A percentile compares a stretch with the other conserved stretches of the same genome.
These are phyloP conservation scores for Eucalyptus tenuipes DNA, from an alignment of 345 rosid genomes.

Conservation along the genomic window DNA sequence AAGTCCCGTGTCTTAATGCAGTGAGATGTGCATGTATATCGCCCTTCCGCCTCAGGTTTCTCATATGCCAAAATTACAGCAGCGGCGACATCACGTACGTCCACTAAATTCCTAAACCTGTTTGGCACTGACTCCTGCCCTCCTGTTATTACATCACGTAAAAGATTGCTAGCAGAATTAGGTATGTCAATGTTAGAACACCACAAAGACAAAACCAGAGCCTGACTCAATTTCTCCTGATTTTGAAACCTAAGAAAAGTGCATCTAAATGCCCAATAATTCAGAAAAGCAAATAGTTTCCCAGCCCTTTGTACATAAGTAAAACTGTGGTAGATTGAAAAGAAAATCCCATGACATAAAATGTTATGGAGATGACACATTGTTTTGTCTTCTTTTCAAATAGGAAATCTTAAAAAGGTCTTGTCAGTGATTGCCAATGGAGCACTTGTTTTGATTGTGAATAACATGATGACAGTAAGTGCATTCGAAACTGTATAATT, in stretches of 20 bases:
- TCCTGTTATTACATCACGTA: conserved; percentile 9
- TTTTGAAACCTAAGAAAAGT: neutral
- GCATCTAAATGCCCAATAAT: neutral
- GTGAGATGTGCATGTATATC: conserved; percentile 47
- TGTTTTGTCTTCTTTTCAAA: neutral
- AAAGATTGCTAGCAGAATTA: neutral
- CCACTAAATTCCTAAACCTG: conserved; percentile 6
- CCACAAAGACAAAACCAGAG: neutral
- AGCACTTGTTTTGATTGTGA: neutral
- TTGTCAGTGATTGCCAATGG: neutral
- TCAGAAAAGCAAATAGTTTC: neutral
- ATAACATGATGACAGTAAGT: neutral
- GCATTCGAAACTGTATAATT: neutral
- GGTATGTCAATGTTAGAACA: neutral
- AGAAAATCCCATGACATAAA: neutral
- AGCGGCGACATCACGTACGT: conserved; percentile 20
- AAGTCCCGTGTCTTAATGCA: conserved; percentile 1
- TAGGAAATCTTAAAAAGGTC: neutral
- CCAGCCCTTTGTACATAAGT: neutral
- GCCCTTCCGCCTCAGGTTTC: conserved; percentile 27
- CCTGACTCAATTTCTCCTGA: neutral
- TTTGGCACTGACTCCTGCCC: conserved; percentile 25
- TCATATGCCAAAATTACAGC: conserved; percentile 8
- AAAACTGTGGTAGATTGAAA: neutral
- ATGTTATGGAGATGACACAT: neutral